Conservation (phyloP, 768 basidiomycete genomes). For the Obba rivulosa region DNA sequence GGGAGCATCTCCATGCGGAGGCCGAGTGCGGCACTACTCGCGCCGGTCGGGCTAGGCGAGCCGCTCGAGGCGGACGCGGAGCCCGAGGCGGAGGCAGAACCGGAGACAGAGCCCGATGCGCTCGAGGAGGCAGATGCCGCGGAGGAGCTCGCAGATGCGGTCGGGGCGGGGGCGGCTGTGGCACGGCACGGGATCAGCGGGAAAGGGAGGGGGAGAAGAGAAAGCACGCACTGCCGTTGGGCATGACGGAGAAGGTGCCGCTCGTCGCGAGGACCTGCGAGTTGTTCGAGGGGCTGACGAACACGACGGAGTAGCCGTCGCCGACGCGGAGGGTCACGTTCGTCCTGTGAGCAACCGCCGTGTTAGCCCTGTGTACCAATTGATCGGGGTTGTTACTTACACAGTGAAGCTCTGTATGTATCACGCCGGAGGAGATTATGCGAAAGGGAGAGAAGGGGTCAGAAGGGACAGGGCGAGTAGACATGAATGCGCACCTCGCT, state of each 20-base stretch:
- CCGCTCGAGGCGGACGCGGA: constrained; percentile 8
- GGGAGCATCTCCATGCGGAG: constrained; percentile 5
- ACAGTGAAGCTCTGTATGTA: constrained; percentile 18
- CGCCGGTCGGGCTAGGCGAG: constrained; percentile 2
- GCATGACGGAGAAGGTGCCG: constrained; percentile 28
- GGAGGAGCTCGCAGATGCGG: constrained; percentile 1
- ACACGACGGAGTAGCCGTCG: constrained; percentile 28
- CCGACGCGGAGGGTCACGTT: constrained; percentile 29
- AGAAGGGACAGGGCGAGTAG: not conserved
- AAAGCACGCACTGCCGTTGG: constrained; percentile 30
- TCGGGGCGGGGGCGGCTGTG: constrained; percentile 17
- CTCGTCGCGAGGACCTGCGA: constrained; percentile 28
- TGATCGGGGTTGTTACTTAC: not conserved
- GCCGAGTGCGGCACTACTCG: constrained; percentile 7
- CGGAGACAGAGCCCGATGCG: constrained; percentile 5
- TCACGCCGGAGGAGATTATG: not conserved
- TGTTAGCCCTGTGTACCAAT: not conserved
- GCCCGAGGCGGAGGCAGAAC: constrained; percentile 4
- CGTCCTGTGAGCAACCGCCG: constrained; percentile 20
- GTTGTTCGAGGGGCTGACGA: constrained; percentile 29
- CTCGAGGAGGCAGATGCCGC: constrained; percentile 4
- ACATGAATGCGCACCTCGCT: constrained; percentile 13
- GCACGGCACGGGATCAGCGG: constrained; percentile 8
- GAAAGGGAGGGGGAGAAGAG: not conserved
- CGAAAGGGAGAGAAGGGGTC: not conserved